Evolutionary conservation across 805 yeast genomes (phyloP).

Genomic region (Helenozyma baotianmanensis): DNA sequence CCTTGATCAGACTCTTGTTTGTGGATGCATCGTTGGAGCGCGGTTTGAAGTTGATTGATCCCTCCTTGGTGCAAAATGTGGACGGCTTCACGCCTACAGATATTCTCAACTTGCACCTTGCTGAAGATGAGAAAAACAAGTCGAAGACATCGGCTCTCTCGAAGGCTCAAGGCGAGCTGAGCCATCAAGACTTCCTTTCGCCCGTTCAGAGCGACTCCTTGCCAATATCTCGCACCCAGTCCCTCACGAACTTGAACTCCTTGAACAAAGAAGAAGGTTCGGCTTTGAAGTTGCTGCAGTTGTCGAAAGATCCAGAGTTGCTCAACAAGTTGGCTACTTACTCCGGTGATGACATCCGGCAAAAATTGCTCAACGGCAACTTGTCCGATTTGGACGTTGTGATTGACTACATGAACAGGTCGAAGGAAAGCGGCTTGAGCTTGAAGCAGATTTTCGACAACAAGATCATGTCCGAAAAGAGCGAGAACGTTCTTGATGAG

Average conservation of each 20-base stretch:
- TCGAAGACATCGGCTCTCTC: slow-evolving; percentile 3
- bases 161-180: slow-evolving; percentile 3
- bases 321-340: slow-evolving; percentile 13
- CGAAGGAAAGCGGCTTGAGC: slow-evolving; percentile 29
- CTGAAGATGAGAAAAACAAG: slow-evolving; percentile 23
- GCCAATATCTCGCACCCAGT: slow-evolving; percentile 14
- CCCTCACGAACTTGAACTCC: slow-evolving; percentile 25
- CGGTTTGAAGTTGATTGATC: slow-evolving; percentile 41
- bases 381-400: slow-evolving; percentile 32
- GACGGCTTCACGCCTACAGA: slow-evolving; percentile 9
- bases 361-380: slow-evolving; percentile 26
- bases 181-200: slow-evolving; percentile 3
- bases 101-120: slow-evolving; percentile 12
- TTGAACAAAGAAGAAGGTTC: slow-evolving; percentile 41
- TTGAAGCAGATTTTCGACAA: slow-evolving; percentile 20
- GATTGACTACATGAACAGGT: slow-evolving; percentile 26
- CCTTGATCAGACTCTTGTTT: slow-evolving; percentile 61
- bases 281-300: slow-evolving; percentile 31
- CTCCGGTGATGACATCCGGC: slow-evolving; percentile 38
- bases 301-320: slow-evolving; percentile 9
- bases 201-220: slow-evolving; percentile 8
- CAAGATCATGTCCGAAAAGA: not conserved
- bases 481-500: slow-evolving; percentile 4
- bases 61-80: slow-evolving; percentile 22
- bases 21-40: slow-evolving; percentile 67